These are phyloP conservation scores for Torulaspora quercuum DNA, from an alignment of 805 yeast species.

Conservation along the genomic window DNA sequence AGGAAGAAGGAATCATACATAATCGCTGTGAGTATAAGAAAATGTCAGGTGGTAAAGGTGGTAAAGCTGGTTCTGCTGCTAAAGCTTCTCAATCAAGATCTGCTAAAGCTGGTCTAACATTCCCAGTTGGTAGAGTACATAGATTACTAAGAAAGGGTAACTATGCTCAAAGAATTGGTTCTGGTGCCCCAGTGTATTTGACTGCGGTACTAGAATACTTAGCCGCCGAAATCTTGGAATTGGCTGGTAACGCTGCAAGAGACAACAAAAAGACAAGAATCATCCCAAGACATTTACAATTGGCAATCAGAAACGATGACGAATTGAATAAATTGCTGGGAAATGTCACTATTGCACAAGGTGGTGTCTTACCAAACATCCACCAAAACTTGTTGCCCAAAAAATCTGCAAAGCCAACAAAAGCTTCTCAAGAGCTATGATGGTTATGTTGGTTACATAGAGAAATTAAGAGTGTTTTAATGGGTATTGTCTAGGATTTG, in stretches of 20 bases:
- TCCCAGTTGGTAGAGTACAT: slow-evolving; percentile 99
- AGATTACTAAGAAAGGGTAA: slow-evolving; percentile 90
- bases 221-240: slow-evolving; percentile 93
- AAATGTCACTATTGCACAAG: slow-evolving; percentile 93
- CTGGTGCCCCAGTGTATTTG: slow-evolving; percentile 95
- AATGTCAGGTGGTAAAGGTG: slow-evolving; percentile 68
- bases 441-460: not conserved
- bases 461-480: slow-evolving; percentile 5
- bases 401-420: slow-evolving; percentile 53
- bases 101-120: slow-evolving; percentile 92
- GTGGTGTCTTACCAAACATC: slow-evolving; percentile 96
- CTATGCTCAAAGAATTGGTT: slow-evolving; percentile 96
- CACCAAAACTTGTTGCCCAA: slow-evolving; percentile 83
- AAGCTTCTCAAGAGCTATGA: slow-evolving; percentile 60
- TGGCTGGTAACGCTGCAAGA: slow-evolving; percentile 97
- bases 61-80: slow-evolving; percentile 87
- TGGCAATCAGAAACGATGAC: slow-evolving; percentile 97
- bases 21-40: slow-evolving; percentile 3
- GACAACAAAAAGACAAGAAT: slow-evolving; percentile 98
- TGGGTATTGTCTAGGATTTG: slow-evolving; percentile 10
- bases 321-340: slow-evolving; percentile 87
- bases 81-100: slow-evolving; percentile 95
- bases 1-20: too few relatives aligned
- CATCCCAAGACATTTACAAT: slow-evolving; percentile 94
- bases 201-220: slow-evolving; percentile 93